Percentiles rank a stretch among this genome's conserved stretches.
Conservation (phyloP, 2,329 filamentous ascomycete genomes). For the Aspergillus novoparasiticus region DNA sequence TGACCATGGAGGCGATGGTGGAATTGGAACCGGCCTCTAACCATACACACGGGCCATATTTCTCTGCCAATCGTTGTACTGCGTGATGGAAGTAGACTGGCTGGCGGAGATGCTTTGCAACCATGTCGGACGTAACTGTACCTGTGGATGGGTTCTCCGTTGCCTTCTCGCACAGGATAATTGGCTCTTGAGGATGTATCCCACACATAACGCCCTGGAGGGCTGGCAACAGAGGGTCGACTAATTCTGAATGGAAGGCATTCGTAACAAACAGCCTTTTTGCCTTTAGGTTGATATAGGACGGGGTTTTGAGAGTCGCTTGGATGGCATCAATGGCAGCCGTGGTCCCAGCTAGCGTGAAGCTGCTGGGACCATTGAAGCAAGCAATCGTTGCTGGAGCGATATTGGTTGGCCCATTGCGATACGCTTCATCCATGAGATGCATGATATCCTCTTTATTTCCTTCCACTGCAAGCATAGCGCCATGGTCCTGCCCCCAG, state of each 20-base stretch:
- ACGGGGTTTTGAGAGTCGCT: conserved; percentile 10
- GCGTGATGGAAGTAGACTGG: conserved; percentile 53
- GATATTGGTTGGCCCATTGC: background rate
- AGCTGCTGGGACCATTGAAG: conserved; percentile 26
- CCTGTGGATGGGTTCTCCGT: conserved; percentile 10
- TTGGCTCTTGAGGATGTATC: conserved; percentile 33
- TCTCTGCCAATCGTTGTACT: conserved; percentile 36
- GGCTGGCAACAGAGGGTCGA: conserved; percentile 36
- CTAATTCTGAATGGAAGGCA: conserved; percentile 51
- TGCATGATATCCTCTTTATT: conserved; percentile 17
- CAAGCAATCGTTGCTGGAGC: conserved; percentile 26
- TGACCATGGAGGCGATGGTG: conserved; percentile 37
- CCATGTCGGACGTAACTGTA: background rate
- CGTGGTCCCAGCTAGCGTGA: conserved; percentile 26
- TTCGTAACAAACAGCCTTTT: conserved; percentile 51
- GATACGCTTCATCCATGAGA: conserved; percentile 2
- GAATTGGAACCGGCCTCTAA: conserved; percentile 47
- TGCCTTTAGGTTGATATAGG: conserved; percentile 19
- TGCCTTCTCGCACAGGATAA: conserved; percentile 31
- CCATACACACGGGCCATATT: conserved; percentile 28
- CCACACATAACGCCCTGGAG: conserved; percentile 31
- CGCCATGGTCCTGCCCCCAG: conserved; percentile 37
- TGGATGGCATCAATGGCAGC: conserved; percentile 15
- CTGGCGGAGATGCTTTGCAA: conserved; percentile 27
- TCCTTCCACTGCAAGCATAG: conserved; percentile 39